Base-by-base conservation (phyloP, 2,329 filamentous ascomycete species). In the Albophoma yamanashiensis region DNA sequence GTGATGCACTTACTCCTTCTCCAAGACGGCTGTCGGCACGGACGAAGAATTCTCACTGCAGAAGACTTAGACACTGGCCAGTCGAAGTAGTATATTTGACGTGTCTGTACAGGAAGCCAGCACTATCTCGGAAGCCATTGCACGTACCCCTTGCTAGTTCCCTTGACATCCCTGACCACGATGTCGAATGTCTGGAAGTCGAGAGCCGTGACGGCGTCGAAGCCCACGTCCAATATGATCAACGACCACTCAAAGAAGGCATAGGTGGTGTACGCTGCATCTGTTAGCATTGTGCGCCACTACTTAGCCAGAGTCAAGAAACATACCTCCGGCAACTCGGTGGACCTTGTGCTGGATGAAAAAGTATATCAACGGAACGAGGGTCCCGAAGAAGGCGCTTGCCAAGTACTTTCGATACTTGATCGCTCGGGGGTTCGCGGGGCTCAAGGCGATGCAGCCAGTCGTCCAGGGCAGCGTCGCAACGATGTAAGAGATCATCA, bases 271-370 rank as follows among this genome's bases (percentile, higher is more conserved):
- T 99, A 99, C 39, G 94, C 94, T 97, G 68, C 52, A 38, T 59
- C 25, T 52, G 59, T 60, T 58, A 66, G 58, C 66, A 61, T 59
- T 62, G n/a, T 20, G 52, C 22, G 45, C 42, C 25, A 58, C 17
- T 14, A n/a, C 9, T n/a, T 7, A 15, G 2, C 27, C 12, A n/a
- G 1, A 5, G 9, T 43, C 12, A 8, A 40, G 27, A 14, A 34
- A 71, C 87, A 74, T 79, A 97, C 93, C 94, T 82, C 94, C 94
- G 61, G 94, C 82, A 63, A 97, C 85, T 62, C 88, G 91, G 73
- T 99, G 92, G 58, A 99, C 90, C 76, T 99, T 99, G 80, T 99
- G 94, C 74, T 97, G 94, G 64, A 99, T 96, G 73, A 97, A 99
- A 73, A 92, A 99, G 78, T 97, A 97, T 25, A 97, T 83, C 71